Evolutionary conservation across 2,329 filamentous ascomycete species (phyloP), one percentile per base, ranked within the genome.

Genomic region (Lecanicillium sp.): DNA sequence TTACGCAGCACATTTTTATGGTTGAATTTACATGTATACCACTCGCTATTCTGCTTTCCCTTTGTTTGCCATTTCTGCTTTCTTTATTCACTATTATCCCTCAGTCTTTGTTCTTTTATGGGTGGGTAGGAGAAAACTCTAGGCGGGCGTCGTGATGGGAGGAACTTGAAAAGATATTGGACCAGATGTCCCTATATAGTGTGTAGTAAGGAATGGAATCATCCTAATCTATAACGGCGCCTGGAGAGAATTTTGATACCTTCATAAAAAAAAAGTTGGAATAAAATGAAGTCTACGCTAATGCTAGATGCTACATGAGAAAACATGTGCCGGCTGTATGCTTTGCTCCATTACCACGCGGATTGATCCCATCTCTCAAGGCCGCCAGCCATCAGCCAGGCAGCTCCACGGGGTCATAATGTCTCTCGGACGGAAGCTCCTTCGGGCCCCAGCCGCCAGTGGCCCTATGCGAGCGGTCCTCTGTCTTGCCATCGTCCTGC

Each of bases 11-110:
- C 39, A 36, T 41, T 50, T 33, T 48, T 44, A 30, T 42, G 49
- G 44, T 47, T 48, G 38, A 47, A 44, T 48, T 48, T 26, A 30
- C 37, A 51, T 51, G 49, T 51, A 51, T 51, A 51, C 44, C 49
- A 43, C 32, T 51, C 32, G 42, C 48, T 45, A 41, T 40, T 40
- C 41, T 50, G 36, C 37, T 43, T 48, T 38, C 39, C 21, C 32
- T 51, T 39, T 29, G 21, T 36, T 50, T 42, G 39, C 15, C 36
- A 35, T 51, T 37, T 30, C 37, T 38, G 48, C 12, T 39, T 41
- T 48, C 37, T 40, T 47, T 47, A 14, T 40, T 40, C n/a, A n/a
- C n/a, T n/a, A n/a, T n/a, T n/a, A n/a, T n/a, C n/a, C n/a, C n/a
- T n/a, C n/a, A n/a, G 30, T 43, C 35, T 49, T 12, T 51, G 35